A percentile compares a stretch with the other conserved stretches of the same genome.
phyloP scores from a whole-genome alignment of 1,284 basidiomycete genomes.

The Boletus sp. region DNA sequence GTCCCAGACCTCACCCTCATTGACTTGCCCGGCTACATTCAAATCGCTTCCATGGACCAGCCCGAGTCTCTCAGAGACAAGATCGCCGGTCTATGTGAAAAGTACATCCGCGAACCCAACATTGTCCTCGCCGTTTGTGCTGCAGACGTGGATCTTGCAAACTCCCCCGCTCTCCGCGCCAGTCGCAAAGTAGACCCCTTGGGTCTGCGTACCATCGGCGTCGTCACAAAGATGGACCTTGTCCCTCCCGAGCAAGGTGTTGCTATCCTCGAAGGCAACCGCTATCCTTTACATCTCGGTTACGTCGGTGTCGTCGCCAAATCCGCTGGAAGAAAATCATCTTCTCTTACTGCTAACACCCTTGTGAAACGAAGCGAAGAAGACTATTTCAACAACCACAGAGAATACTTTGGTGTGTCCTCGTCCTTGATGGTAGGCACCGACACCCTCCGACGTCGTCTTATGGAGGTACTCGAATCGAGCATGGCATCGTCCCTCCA shows the following conservation, averaged over 20 bases:
- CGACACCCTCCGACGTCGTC: slow-evolving; percentile 78
- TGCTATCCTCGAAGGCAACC: slow-evolving; percentile 79
- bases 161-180: slow-evolving; percentile 92
- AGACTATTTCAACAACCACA: slow-evolving; percentile 75
- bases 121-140: slow-evolving; percentile 97
- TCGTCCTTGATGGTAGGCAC: slow-evolving; percentile 85
- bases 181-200: slow-evolving; percentile 93
- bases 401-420: slow-evolving; percentile 69
- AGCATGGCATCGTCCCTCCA: slow-evolving; percentile 96
- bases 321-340: slow-evolving; percentile 47
- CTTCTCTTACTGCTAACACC: slow-evolving; percentile 42
- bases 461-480: slow-evolving; percentile 97
- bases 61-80: slow-evolving; percentile 94
- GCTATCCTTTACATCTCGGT: slow-evolving; percentile 96
- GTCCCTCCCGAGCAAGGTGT: slow-evolving; percentile 85
- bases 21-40: slow-evolving; percentile 96
- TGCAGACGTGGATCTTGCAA: slow-evolving; percentile 97
- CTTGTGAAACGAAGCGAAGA: slow-evolving; percentile 71
- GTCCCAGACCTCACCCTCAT: slow-evolving; percentile 97
- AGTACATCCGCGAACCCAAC: slow-evolving; percentile 96
- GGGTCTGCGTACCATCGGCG: slow-evolving; percentile 93
- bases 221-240: slow-evolving; percentile 99
- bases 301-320: slow-evolving; percentile 98
- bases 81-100: slow-evolving; percentile 86
- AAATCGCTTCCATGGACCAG: slow-evolving; percentile 93